Conservation (phyloP, 1,139 yeast species). For the Candida sp. region DNA sequence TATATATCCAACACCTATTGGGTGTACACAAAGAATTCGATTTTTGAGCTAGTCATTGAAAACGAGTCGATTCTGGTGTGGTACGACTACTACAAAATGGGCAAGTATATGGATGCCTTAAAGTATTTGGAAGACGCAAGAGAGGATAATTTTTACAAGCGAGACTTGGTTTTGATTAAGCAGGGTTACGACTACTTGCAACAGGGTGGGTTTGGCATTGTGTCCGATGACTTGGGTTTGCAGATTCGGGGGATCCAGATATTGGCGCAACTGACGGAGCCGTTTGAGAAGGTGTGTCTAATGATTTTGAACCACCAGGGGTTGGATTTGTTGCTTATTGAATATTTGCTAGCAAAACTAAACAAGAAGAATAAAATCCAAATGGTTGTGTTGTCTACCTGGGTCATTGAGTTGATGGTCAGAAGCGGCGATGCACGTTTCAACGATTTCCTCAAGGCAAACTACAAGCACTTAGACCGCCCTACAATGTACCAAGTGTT, state of each 20-base stretch:
- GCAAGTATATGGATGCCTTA: slow-evolving; percentile 74
- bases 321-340: slow-evolving; percentile 45
- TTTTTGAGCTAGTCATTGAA: slow-evolving; percentile 58
- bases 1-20: slow-evolving; percentile 34
- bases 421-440: slow-evolving; percentile 28
- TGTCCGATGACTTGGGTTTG: slow-evolving; percentile 22
- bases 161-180: slow-evolving; percentile 60
- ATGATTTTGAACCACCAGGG: slow-evolving; percentile 53
- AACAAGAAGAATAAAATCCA: slow-evolving; percentile 53
- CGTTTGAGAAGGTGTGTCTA: slow-evolving; percentile 75
- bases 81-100: slow-evolving; percentile 67
- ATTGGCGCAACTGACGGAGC: slow-evolving; percentile 66
- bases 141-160: slow-evolving; percentile 31
- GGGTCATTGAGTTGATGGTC: slow-evolving; percentile 74
- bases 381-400: slow-evolving; percentile 67
- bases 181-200: slow-evolving; percentile 66
- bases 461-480: slow-evolving; percentile 58
- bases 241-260: slow-evolving; percentile 62
- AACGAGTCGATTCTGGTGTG: slow-evolving; percentile 80
- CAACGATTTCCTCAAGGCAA: slow-evolving; percentile 54
- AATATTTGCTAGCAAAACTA: slow-evolving; percentile 57
- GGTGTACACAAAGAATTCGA: slow-evolving; percentile 21
- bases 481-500: slow-evolving; percentile 77
- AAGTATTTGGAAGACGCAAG: slow-evolving; percentile 38
- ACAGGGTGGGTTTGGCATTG: slow-evolving; percentile 45